Base-by-base conservation (phyloP, 441 rosid genomes). In the Mallotus repandus region DNA sequence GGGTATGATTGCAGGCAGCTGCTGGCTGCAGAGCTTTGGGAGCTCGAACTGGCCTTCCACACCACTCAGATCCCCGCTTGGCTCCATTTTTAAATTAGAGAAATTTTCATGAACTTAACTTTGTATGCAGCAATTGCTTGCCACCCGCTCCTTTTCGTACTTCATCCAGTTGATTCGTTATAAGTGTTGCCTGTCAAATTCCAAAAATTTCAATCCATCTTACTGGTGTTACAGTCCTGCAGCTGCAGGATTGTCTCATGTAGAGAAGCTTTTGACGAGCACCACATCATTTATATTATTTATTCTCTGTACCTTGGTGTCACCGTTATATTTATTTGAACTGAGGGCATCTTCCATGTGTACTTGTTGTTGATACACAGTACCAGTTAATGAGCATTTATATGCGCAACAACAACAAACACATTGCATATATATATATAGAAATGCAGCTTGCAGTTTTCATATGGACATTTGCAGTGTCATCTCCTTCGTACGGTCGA, bases 1-100 rank as follows among this genome's bases (percentile, higher is more conserved):
- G 72, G 45, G 71, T 68, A 58, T 74, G 71, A 73, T 82, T 84
- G 84, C 84, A 92, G 97, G 97, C 97, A 7, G 96, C 91, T 58
- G 82, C 81, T 50, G 80, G 88, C 66, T 91, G 98, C 80, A 88
- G 96, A 84, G 97, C 89, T 60, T 79, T 91, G 85, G 99, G 96
- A 46, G 97, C 98, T 59, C 89, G 98, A 80, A 79, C 89, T 0
- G 85, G 87, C 72, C 96, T 91, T 77, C 98, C 96, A 0, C 59
- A 48, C 46, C 86, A 77, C 63, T 72, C 81, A 1, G 93, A 92
- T 78, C 86, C 94, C 11, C 83, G 86, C 64, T 73, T 92, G 77
- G 88, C 79, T n/a, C 64, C 87, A 7, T 86, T 87, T 72, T 76
- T 86, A 22, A 65, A 66, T 11, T 76, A 29, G 16, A 43, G 76